phyloP scores from a whole-genome alignment of 106 monocot species.

The Agapanthus africanus region DNA sequence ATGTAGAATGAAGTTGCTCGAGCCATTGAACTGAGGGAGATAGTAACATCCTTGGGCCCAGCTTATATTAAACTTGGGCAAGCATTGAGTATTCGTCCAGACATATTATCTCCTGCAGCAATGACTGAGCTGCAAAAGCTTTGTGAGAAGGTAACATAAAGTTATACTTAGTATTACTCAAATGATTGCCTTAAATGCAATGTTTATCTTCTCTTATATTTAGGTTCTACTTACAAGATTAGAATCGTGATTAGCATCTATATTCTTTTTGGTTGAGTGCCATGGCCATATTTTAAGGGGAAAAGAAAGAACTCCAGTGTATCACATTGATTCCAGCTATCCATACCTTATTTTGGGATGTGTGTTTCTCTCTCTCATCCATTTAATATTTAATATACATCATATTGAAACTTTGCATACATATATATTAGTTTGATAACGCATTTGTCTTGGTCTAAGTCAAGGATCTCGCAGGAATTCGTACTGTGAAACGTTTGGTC shows the following conservation, averaged over 20 bases:
- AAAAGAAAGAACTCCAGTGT: background rate
- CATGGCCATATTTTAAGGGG: background rate
- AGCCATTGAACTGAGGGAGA: slow-evolving; percentile 95
- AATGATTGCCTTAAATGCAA: background rate
- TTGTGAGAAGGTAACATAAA: slow-evolving; percentile 75
- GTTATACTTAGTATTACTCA: background rate
- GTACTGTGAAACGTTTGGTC: too few species aligned
- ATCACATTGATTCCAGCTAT: background rate
- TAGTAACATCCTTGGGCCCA: slow-evolving; percentile 94
- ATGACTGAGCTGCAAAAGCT: slow-evolving; percentile 98
- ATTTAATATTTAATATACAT: background rate
- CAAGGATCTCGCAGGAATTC: too few species aligned
- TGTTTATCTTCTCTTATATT: background rate
- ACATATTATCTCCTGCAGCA: slow-evolving; percentile 94
- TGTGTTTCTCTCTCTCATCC: background rate
- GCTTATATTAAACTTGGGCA: slow-evolving; percentile 99
- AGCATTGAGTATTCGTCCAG: slow-evolving; percentile 92
- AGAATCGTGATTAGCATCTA: background rate
- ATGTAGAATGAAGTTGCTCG: slow-evolving; percentile 90
- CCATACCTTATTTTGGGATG: background rate
- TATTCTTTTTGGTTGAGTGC: background rate
- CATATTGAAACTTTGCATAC: too few species aligned
- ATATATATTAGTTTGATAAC: too few species aligned
- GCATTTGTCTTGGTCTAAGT: too few species aligned
- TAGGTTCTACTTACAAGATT: background rate